Percentiles rank a stretch among this genome's conserved stretches.
Conservation (phyloP, 257 asterid species). For the Thymus quinquecostatus region DNA sequence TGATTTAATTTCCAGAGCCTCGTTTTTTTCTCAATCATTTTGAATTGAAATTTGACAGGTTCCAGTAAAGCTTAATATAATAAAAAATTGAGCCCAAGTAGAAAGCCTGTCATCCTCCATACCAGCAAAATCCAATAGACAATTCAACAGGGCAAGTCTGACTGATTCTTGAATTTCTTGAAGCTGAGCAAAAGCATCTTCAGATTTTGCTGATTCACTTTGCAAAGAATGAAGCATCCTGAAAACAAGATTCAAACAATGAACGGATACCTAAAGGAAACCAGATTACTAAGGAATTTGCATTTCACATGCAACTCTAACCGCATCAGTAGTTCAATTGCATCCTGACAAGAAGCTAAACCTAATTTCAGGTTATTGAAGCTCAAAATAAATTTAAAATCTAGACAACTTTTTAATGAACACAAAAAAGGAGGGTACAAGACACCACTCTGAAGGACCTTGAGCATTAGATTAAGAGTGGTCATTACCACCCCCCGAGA, state of each 20-base stretch:
- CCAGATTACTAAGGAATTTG: slow-evolving; percentile 29
- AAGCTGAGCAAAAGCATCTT: slow-evolving; percentile 72
- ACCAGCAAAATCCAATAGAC: slow-evolving; percentile 92
- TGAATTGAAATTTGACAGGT: neutral
- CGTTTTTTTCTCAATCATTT: no score
- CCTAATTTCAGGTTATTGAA: neutral
- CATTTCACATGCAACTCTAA: slow-evolving; percentile 9
- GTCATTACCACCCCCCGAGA: neutral
- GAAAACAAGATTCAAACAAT: slow-evolving; percentile 36
- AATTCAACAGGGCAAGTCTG: slow-evolving; percentile 85
- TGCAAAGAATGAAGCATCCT: slow-evolving; percentile 85
- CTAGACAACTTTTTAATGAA: neutral
- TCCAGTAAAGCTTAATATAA: neutral
- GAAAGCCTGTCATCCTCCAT: slow-evolving; percentile 34
- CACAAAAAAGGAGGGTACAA: neutral
- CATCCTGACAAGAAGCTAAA: neutral
- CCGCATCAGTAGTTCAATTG: slow-evolving; percentile 22
- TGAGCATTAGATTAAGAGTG: neutral
- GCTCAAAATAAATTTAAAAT: neutral
- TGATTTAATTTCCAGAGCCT: no score
- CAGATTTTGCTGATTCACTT: slow-evolving; percentile 77
- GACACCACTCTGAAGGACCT: neutral
- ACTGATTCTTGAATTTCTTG: slow-evolving; percentile 92
- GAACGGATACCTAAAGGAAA: slow-evolving; percentile 13
- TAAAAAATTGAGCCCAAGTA: neutral